Percentiles rank a stretch among this genome's conserved stretches.
phyloP scores from a whole-genome alignment of 768 basidiomycete genomes.

The Mycena sanguinolenta region DNA sequence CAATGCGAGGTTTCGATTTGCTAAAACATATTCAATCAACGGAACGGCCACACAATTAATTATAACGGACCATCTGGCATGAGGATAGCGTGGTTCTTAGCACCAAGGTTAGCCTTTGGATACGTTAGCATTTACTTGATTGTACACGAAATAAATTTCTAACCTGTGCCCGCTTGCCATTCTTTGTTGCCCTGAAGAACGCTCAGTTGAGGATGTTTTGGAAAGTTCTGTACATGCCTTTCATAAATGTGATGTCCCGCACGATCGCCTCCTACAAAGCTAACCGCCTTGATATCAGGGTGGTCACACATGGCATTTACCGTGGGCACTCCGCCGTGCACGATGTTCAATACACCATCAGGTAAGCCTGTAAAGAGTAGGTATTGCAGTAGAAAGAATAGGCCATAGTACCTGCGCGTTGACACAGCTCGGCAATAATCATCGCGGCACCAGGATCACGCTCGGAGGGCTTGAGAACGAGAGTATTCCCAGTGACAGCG shows the following conservation, averaged over 20 bases:
- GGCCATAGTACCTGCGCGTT: constrained; percentile 74
- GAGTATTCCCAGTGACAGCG: constrained; percentile 90
- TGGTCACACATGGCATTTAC: constrained; percentile 97
- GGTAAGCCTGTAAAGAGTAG: constrained; percentile 67
- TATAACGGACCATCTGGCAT: constrained; percentile 89
- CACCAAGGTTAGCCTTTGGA: constrained; percentile 77
- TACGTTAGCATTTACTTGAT: constrained; percentile 1
- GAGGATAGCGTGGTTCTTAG: constrained; percentile 94
- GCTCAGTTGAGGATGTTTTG: constrained; percentile 4
- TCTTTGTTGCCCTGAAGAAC: constrained; percentile 74
- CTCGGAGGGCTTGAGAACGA: constrained; percentile 96
- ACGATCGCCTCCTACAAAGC: constrained; percentile 94
- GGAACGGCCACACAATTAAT: neutral
- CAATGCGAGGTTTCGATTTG: constrained; percentile 91
- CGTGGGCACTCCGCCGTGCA: constrained; percentile 90
- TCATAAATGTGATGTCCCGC: constrained; percentile 97
- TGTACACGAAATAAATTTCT: constrained; percentile 17
- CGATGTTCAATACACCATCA: constrained; percentile 88
- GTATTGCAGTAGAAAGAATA: neutral
- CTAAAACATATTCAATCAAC: constrained; percentile 51
- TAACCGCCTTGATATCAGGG: constrained; percentile 92
- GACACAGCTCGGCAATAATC: constrained; percentile 96
- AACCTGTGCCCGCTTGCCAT: constrained; percentile 91
- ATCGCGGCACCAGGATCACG: constrained; percentile 97
- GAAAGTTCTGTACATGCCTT: constrained; percentile 57